Evolutionary conservation across 2,329 filamentous ascomycete genomes (phyloP).

Genomic region (Aphanocladium album): DNA sequence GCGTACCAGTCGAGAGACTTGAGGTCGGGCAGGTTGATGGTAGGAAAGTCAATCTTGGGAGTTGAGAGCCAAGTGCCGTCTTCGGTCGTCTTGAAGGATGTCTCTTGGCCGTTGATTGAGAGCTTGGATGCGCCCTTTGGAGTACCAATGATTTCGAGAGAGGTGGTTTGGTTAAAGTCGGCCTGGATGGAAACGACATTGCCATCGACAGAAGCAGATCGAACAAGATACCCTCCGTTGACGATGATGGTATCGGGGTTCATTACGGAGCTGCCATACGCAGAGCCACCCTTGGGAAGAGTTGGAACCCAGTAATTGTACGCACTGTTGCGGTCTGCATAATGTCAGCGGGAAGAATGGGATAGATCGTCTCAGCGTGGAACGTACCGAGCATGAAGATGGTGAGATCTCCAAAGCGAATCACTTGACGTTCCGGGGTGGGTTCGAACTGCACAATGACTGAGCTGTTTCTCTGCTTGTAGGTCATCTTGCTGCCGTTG

Average conservation of each 20-base stretch:
- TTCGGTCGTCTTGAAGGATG: conserved; percentile 30
- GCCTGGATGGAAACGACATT: conserved; percentile 58
- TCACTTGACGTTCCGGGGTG: conserved; percentile 22
- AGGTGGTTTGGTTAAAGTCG: conserved; percentile 66
- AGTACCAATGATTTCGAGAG: conserved; percentile 64
- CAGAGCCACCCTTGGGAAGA: conserved; percentile 28
- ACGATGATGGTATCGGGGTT: conserved; percentile 47
- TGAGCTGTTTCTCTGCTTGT: conserved; percentile 15
- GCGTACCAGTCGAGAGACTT: conserved; percentile 60
- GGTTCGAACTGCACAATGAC: conserved; percentile 29
- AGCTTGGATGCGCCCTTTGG: conserved; percentile 43
- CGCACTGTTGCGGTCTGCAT: conserved; percentile 55
- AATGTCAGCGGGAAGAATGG: neutral
- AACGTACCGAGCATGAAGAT: conserved; percentile 34
- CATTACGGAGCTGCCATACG: conserved; percentile 32
- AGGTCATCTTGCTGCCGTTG: conserved; percentile 26
- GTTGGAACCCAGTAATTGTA: conserved; percentile 67
- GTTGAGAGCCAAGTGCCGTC: conserved; percentile 44
- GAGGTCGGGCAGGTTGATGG: conserved; percentile 36
- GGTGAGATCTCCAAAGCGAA: conserved; percentile 34
- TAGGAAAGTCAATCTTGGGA: conserved; percentile 49
- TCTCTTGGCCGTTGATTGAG: conserved; percentile 34
- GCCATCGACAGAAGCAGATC: conserved; percentile 52
- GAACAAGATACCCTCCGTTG: conserved; percentile 59
- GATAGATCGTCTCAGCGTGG: neutral